phyloP scores from a whole-genome alignment of 2,329 filamentous ascomycete species.

The Curvularia lunata region DNA sequence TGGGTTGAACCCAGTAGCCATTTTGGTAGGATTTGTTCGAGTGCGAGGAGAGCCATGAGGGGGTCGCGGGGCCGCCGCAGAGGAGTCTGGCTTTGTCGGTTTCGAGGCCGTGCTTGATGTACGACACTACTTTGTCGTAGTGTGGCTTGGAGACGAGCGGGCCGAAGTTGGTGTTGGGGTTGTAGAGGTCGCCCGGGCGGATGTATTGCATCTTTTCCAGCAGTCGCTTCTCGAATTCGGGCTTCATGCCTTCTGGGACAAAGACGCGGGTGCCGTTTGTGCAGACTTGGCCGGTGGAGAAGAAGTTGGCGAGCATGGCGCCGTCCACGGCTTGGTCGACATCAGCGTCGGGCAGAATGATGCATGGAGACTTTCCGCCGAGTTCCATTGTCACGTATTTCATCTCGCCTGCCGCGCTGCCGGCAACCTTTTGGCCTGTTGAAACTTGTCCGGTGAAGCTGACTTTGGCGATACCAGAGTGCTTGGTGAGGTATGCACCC shows the following conservation, averaged over 20 bases:
- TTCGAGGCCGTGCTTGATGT: conserved; percentile 77
- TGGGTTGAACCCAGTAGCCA: conserved; percentile 86
- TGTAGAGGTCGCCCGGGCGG: conserved; percentile 74
- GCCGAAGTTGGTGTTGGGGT: conserved; percentile 79
- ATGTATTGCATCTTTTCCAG: conserved; percentile 73
- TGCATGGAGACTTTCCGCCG: conserved; percentile 81
- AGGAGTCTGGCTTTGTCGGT: conserved; percentile 76
- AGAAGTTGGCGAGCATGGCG: conserved; percentile 94
- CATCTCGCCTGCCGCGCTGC: conserved; percentile 76
- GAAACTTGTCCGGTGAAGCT: conserved; percentile 88
- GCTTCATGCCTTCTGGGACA: conserved; percentile 70
- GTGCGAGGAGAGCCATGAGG: conserved; percentile 55
- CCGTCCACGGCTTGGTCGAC: conserved; percentile 82
- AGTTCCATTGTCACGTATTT: conserved; percentile 94
- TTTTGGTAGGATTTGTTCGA: conserved; percentile 53
- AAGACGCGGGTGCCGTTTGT: conserved; percentile 92
- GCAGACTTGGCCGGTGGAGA: conserved; percentile 88
- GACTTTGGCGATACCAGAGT: conserved; percentile 79
- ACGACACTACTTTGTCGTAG: conserved; percentile 76
- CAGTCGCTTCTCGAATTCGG: conserved; percentile 70
- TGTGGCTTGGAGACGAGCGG: conserved; percentile 79
- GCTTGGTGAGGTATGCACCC: conserved; percentile 75
- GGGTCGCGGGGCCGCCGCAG: conserved; percentile 70
- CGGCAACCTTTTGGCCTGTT: conserved; percentile 82
- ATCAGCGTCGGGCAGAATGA: conserved; percentile 81